Evolutionary conservation across 164 flowering plant genomes (phyloP).

Genomic region (Tetrastigma voinierianum): DNA sequence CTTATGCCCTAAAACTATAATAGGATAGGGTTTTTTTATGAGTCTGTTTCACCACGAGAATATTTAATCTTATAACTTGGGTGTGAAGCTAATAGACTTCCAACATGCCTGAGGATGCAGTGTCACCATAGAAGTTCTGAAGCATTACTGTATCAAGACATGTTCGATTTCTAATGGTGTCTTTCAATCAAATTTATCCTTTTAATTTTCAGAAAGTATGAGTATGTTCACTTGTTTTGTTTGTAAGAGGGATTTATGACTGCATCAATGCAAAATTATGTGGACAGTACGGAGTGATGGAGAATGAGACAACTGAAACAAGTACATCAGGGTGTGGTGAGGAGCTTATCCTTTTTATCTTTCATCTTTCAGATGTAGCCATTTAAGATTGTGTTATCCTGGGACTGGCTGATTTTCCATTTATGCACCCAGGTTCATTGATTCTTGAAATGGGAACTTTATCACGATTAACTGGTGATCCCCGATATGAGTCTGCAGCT

Average conservation of each 20-base stretch:
- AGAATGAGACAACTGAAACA: constrained; percentile 92
- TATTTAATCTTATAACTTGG: too few species aligned
- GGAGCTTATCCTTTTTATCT: constrained; percentile 19
- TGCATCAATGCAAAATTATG: constrained; percentile 54
- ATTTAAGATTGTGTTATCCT: constrained; percentile 10
- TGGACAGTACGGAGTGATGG: constrained; percentile 95
- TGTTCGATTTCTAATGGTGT: constrained; percentile 1
- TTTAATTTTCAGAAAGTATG: constrained; percentile 19
- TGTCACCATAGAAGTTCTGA: too few species aligned
- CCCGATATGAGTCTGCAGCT: constrained; percentile 81
- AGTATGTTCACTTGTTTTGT: constrained; percentile 28
- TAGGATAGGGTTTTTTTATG: too few species aligned
- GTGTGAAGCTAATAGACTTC: too few species aligned
- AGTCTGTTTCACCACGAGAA: too few species aligned
- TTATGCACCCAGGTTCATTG: constrained; percentile 69
- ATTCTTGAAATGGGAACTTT: constrained; percentile 99
- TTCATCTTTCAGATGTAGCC: constrained; percentile 13
- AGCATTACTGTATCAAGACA: neutral
- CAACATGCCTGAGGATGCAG: too few species aligned
- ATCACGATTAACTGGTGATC: constrained; percentile 86
- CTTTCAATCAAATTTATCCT: neutral
- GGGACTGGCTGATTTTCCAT: constrained; percentile 19
- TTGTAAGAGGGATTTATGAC: constrained; percentile 53
- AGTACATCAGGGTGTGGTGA: constrained; percentile 99
- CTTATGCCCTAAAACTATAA: too few species aligned